phyloP scores from a whole-genome alignment of 108 stramenopile genomes.

The Nannochloropsis gaditana region DNA sequence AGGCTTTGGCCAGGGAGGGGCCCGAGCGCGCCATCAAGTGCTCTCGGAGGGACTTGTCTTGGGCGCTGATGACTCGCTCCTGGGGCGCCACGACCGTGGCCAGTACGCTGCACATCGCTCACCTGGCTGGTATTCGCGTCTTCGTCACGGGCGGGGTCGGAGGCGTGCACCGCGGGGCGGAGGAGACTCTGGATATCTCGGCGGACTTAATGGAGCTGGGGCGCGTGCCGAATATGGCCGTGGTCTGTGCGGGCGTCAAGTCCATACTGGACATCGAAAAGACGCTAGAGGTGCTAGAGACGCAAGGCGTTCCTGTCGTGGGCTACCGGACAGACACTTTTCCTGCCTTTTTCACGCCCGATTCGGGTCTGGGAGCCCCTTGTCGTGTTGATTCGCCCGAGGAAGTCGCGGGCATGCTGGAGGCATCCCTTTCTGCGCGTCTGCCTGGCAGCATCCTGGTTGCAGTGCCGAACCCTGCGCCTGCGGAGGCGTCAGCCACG shows the following conservation, averaged over 20 bases:
- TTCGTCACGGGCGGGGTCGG: constrained; percentile 72
- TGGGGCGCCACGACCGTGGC: constrained; percentile 87
- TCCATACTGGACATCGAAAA: constrained; percentile 84
- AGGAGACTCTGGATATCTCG: constrained; percentile 72
- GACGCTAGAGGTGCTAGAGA: constrained; percentile 95
- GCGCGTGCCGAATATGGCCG: constrained; percentile 74
- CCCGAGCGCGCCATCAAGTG: constrained; percentile 68
- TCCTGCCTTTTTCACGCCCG: constrained; percentile 89
- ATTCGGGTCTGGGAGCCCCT: constrained; percentile 58
- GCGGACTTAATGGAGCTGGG: constrained; percentile 88
- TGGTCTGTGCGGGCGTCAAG: constrained; percentile 95
- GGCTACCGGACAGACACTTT: constrained; percentile 73
- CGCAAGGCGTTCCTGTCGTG: constrained; percentile 77
- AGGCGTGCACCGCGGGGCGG: constrained; percentile 85
- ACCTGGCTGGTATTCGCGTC: constrained; percentile 72
- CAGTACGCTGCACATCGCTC: constrained; percentile 80
- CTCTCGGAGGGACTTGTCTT: constrained; percentile 73
- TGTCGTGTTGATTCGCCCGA: constrained; percentile 61
- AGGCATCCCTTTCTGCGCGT: constrained; percentile 56
- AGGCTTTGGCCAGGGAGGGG: constrained; percentile 69
- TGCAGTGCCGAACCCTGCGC: constrained; percentile 86
- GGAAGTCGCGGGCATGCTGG: constrained; percentile 67
- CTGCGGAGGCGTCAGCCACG: constrained; percentile 66
- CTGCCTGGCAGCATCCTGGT: constrained; percentile 75
- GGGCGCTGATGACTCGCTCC: not conserved